These are phyloP conservation scores for Acer yangbiense DNA, from an alignment of 345 rosid genomes.

Conservation along the genomic window DNA sequence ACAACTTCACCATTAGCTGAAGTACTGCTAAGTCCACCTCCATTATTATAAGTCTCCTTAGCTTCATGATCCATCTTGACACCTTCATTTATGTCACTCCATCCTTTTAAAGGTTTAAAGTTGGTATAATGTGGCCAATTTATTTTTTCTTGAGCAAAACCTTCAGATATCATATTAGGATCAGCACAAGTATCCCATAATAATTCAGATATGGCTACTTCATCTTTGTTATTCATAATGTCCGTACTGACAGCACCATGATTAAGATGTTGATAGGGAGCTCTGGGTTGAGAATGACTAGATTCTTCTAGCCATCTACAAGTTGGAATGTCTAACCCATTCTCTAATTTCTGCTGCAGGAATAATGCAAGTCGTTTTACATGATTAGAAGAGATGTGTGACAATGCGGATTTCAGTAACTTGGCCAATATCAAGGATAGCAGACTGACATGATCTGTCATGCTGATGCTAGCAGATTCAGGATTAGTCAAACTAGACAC, in stretches of 20 bases:
- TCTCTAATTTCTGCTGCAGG: constrained; percentile 56
- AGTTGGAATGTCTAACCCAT: constrained; percentile 51
- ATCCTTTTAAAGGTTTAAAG: constrained; percentile 43
- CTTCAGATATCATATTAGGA: constrained; percentile 57
- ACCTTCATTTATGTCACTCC: constrained; percentile 56
- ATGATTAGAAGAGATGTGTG: constrained; percentile 71
- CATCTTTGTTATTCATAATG: constrained; percentile 36
- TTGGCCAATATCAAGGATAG: constrained; percentile 44
- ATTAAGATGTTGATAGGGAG: constrained; percentile 32
- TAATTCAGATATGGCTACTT: constrained; percentile 39
- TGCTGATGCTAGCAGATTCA: constrained; percentile 38
- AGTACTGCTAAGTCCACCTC: constrained; percentile 32
- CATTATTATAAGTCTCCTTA: constrained; percentile 34
- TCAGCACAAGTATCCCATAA: constrained; percentile 75
- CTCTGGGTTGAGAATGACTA: constrained; percentile 40
- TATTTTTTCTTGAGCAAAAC: constrained; percentile 59
- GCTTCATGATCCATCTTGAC: constrained; percentile 35
- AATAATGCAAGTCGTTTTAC: constrained; percentile 52
- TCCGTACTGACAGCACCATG: constrained; percentile 35
- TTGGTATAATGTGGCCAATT: constrained; percentile 45
- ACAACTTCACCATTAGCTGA: constrained; percentile 37
- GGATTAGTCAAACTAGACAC: constrained; percentile 29
- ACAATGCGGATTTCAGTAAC: constrained; percentile 43
- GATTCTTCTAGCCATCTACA: constrained; percentile 65
- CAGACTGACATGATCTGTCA: constrained; percentile 42